Percentiles rank a stretch among this genome's conserved stretches.
Evolutionary conservation across 768 basidiomycete genomes (phyloP).

Genomic region (Lanmaoa rubissima): DNA sequence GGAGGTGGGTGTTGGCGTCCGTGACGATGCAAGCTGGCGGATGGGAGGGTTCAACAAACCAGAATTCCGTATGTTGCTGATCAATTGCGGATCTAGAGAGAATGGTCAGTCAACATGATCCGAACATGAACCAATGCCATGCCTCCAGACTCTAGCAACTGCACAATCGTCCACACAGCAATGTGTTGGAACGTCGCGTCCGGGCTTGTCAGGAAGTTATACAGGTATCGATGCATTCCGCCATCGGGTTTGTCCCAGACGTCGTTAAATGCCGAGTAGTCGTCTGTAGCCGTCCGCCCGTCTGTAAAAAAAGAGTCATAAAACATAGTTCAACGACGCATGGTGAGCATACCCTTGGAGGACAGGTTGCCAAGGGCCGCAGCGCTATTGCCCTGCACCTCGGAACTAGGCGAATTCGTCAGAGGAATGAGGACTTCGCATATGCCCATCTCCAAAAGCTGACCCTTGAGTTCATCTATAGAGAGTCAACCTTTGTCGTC

Average conservation of each 20-base stretch:
- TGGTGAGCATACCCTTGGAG: conserved; percentile 70
- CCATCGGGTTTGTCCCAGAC: conserved; percentile 99
- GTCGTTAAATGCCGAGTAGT: conserved; percentile 95
- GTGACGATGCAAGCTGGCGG: conserved; percentile 73
- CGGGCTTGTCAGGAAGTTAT: conserved; percentile 87
- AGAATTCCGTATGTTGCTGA: conserved; percentile 87
- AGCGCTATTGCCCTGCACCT: conserved; percentile 98
- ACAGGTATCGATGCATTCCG: conserved; percentile 93
- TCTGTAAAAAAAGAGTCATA: conserved; percentile 41
- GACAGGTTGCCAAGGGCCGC: conserved; percentile 97
- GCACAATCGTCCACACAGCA: conserved; percentile 99
- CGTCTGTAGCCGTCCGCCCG: conserved; percentile 72
- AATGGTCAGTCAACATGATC: not conserved
- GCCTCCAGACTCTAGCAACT: conserved; percentile 95
- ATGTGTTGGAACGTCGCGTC: conserved; percentile 99
- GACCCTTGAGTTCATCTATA: conserved; percentile 93
- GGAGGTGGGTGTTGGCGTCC: conserved; percentile 65
- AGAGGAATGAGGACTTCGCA: conserved; percentile 96
- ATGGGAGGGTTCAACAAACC: conserved; percentile 81
- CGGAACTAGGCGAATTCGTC: conserved; percentile 93
- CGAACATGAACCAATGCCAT: conserved; percentile 9
- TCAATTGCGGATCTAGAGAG: conserved; percentile 74
- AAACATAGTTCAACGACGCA: not conserved
- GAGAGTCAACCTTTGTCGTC: conserved; percentile 4
- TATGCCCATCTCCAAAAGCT: conserved; percentile 96